phyloP scores from a whole-genome alignment of 164 flowering plant genomes.

The Aristolochia fimbriata region DNA sequence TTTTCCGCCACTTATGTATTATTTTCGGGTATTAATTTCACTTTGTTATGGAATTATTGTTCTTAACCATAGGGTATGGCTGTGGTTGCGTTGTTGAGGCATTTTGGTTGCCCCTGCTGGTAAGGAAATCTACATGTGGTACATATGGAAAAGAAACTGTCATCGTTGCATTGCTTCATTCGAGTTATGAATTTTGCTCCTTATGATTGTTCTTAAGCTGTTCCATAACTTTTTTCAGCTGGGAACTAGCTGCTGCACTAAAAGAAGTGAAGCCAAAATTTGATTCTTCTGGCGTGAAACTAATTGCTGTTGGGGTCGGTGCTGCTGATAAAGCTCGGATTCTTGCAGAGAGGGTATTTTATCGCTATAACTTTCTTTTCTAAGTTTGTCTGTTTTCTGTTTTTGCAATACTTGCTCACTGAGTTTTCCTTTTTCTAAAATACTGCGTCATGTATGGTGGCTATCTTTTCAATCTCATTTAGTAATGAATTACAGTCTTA shows the following conservation, averaged over 20 bases:
- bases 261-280: slow-evolving; percentile 59
- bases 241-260: slow-evolving; percentile 78
- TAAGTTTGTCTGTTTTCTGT: background rate
- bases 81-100: slow-evolving; percentile 88
- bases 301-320: slow-evolving; percentile 90
- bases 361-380: background rate
- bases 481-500: no score
- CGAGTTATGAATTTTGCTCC: background rate
- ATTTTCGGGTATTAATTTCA: no score
- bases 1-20: background rate
- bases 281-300: slow-evolving; percentile 75
- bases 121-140: slow-evolving; percentile 13
- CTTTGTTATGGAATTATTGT: no score
- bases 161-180: background rate
- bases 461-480: no score
- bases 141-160: background rate
- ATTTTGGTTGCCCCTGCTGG: slow-evolving; percentile 92
- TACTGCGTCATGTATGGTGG: background rate
- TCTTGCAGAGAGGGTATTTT: slow-evolving; percentile 61
- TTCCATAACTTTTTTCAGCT: slow-evolving; percentile 28
- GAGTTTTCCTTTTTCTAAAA: background rate
- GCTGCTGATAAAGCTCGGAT: slow-evolving; percentile 77
- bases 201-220: slow-evolving; percentile 1
- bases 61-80: slow-evolving; percentile 50
- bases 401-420: no score